These are phyloP conservation scores for Aureobasidium sp. DNA, from an alignment of 2,329 filamentous ascomycete species.

Conservation along the genomic window DNA sequence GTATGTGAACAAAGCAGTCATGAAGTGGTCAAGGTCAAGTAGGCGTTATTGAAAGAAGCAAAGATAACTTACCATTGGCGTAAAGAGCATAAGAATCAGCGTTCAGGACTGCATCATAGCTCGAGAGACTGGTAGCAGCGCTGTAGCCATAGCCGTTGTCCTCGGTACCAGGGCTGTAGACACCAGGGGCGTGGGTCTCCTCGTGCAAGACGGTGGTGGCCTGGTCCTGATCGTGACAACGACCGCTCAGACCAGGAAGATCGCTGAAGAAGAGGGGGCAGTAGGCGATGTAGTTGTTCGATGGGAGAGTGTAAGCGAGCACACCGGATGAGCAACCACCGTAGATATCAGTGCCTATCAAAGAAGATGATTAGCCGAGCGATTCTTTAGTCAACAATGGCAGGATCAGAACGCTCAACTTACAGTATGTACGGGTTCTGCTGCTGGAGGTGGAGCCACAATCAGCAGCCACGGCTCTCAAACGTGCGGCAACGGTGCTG, in stretches of 20 bases:
- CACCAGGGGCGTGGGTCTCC: conserved; percentile 53
- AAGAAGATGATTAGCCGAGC: background rate
- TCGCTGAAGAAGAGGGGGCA: conserved; percentile 53
- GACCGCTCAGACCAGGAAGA: conserved; percentile 42
- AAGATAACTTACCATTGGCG: conserved; percentile 37
- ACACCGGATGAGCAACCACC: conserved; percentile 45
- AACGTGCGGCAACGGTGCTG: conserved; percentile 43
- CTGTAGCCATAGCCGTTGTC: conserved; percentile 55
- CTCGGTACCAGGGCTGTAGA: conserved; percentile 48
- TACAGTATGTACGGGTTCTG: conserved; percentile 50
- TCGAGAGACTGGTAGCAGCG: conserved; percentile 39
- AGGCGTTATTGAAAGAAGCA: background rate
- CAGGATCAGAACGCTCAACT: too few relatives aligned
- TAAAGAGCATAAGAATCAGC: conserved; percentile 56
- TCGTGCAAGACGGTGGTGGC: conserved; percentile 60
- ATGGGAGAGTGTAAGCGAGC: conserved; percentile 56
- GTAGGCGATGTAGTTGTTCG: conserved; percentile 51
- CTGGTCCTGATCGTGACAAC: conserved; percentile 59
- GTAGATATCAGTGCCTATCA: conserved; percentile 41
- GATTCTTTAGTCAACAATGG: background rate
- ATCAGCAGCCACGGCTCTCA: conserved; percentile 49
- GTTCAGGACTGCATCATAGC: conserved; percentile 50
- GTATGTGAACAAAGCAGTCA: background rate
- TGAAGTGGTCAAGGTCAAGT: background rate
- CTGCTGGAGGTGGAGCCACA: conserved; percentile 46